Percentiles rank a stretch among this genome's conserved stretches.
Evolutionary conservation across 805 yeast genomes (phyloP).

Genomic region (Jamesozyma rosinii): DNA sequence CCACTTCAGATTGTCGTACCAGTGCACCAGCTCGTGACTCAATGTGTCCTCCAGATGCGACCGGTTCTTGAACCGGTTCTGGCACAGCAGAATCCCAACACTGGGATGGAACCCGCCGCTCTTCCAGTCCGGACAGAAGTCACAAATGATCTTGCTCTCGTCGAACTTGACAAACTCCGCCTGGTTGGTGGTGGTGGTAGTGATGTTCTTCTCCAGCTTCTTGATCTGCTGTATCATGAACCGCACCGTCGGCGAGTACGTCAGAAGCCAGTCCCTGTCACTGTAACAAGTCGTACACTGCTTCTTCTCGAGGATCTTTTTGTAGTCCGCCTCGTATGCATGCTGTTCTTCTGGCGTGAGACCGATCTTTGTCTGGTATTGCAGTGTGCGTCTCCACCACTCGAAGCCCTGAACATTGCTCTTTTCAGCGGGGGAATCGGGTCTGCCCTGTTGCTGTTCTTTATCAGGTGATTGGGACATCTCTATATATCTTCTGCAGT

Average conservation of each 20-base stretch:
- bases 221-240: conserved; percentile 81
- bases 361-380: conserved; percentile 65
- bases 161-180: conserved; percentile 14
- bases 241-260: conserved; percentile 72
- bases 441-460: background rate
- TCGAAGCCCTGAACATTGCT: conserved; percentile 42
- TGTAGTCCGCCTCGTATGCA: conserved; percentile 54
- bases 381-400: conserved; percentile 73
- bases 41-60: conserved; percentile 85
- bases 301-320: conserved; percentile 21
- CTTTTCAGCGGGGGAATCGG: background rate
- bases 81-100: conserved; percentile 76
- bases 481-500: background rate
- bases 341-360: conserved; percentile 41
- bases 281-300: conserved; percentile 67
- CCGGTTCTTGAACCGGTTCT: conserved; percentile 64
- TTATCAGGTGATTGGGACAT: background rate
- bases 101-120: conserved; percentile 94
- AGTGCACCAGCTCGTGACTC: conserved; percentile 88
- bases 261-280: conserved; percentile 69
- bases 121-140: conserved; percentile 68
- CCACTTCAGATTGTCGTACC: conserved; percentile 83
- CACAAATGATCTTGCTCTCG: conserved; percentile 50
- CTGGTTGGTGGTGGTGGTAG: conserved; percentile 5
- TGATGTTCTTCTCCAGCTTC: conserved; percentile 38